Evolutionary conservation across 345 rosid species (phyloP), one percentile per base, ranked within the genome.

Genomic region (Citrus medica): DNA sequence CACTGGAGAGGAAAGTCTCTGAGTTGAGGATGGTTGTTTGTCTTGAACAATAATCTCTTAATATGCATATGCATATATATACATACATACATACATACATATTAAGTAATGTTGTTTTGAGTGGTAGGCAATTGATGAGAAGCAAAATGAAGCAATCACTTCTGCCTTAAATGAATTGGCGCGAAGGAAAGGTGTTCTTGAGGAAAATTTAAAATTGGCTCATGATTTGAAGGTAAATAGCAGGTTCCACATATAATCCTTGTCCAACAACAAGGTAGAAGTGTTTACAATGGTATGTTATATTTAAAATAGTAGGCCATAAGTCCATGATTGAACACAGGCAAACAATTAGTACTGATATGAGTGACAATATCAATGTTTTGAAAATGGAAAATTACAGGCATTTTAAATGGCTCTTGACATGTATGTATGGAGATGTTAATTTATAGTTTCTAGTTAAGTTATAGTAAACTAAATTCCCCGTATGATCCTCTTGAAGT

Each of bases 1-100:
- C 86, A 4, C 77, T 91, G 80, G 99, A 96, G 86, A 91, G 92
- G 89, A 92, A 89, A 84, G 85, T 91, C 75, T 88, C 99, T n/a
- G 97, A 96, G 79, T 88, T 96, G 67, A 85, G 97, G 81, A 88
- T 92, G 97, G 99, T 95, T 80, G 72, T 93, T 90, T 83, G 64
- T 21, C 24, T 79, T 81, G 56, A 71, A 73, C 53, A 35, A 51
- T 4, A 12, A 46, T 53, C 58, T 16, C 7, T 53, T 3, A 5
- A 16, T 51, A 51, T 51, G 5, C 4, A 53, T 5, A 51, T 51
- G 4, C 1, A 51, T 16, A 4, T 51, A 17, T 1, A 51, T 4
- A 16, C n/a, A 35, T 14, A 42, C 78, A 25, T 30, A 46, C 46
- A 58, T 74, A 56, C 78, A 25, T 30, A 46, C 46, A 58, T 74